Conservation (phyloP, 371 early-diverging fungal genomes). For the Mucor piriformis region DNA sequence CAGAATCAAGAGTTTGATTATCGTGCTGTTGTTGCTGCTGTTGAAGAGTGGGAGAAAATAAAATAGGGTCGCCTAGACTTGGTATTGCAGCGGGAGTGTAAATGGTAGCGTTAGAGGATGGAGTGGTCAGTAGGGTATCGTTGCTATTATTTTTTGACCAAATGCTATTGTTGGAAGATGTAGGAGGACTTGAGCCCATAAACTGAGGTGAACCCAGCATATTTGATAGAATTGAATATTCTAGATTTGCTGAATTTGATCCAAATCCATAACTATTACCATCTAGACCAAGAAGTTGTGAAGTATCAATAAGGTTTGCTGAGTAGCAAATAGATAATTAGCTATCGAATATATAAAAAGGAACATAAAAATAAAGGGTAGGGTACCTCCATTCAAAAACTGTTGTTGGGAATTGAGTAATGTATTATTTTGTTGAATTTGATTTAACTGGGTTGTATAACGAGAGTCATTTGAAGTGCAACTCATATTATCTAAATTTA, state of each 20-base stretch:
- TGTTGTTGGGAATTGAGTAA: conserved; percentile 7
- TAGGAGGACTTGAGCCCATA: neutral
- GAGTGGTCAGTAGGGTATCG: conserved; percentile 10
- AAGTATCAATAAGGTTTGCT: conserved; percentile 15
- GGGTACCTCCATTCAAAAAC: conserved; percentile 15
- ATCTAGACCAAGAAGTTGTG: conserved; percentile 9
- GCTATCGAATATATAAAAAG: neutral
- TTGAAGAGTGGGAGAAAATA: conserved; percentile 9
- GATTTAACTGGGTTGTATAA: neutral
- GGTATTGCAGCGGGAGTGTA: conserved; percentile 3
- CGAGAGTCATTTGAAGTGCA: conserved; percentile 9
- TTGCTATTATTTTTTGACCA: conserved; percentile 6
- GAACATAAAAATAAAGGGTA: neutral
- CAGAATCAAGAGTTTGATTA: neutral
- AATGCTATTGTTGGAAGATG: neutral
- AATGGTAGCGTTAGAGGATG: conserved; percentile 31
- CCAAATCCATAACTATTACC: conserved; percentile 66
- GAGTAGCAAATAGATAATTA: conserved; percentile 1
- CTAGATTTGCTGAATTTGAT: conserved; percentile 83
- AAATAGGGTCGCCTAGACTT: conserved; percentile 7
- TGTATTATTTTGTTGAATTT: conserved; percentile 1
- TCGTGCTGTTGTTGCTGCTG: conserved; percentile 3
- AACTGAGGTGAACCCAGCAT: conserved; percentile 65
- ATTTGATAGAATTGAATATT: conserved; percentile 82
- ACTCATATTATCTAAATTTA: conserved; percentile 2